Conservation (phyloP, 2,329 filamentous ascomycete genomes). For the Fusarium sp. region DNA sequence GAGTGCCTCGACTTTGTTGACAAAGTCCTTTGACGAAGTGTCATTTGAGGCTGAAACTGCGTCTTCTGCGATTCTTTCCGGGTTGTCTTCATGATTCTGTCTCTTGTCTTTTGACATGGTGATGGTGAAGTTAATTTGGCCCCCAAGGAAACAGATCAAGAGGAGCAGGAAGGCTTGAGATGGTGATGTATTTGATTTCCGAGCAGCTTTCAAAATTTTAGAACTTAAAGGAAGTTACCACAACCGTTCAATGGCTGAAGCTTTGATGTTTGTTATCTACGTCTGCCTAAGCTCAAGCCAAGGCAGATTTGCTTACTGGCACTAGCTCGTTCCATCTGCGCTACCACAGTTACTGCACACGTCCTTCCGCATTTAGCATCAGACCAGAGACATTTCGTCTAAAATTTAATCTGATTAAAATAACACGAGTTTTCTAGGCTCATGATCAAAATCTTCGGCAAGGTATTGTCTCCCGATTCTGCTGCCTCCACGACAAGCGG, state of each 20-base stretch:
- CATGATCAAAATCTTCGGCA: background rate
- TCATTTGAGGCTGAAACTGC: background rate
- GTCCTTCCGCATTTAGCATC: too few relatives aligned
- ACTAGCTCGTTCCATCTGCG: too few relatives aligned
- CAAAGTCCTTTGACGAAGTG: background rate
- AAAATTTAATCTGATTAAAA: too few relatives aligned
- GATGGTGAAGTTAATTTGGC: background rate
- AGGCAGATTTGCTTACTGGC: conserved; percentile 22
- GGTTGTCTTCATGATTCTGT: background rate
- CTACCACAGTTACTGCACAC: too few relatives aligned
- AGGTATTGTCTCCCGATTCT: too few relatives aligned
- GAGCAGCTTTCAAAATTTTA: background rate
- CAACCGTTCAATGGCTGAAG: background rate
- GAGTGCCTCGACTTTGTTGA: background rate
- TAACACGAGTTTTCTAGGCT: too few relatives aligned
- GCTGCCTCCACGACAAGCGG: background rate
- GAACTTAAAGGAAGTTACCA: background rate
- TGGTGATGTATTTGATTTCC: background rate
- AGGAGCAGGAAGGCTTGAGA: too few relatives aligned
- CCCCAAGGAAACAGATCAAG: background rate
- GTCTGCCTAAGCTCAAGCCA: conserved; percentile 22
- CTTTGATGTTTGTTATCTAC: rapidly evolving
- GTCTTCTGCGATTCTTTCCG: rapidly evolving
- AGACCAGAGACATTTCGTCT: too few relatives aligned
- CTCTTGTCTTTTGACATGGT: background rate